Conservation (phyloP, 345 rosid genomes). For the Tarenaya hassleriana region DNA sequence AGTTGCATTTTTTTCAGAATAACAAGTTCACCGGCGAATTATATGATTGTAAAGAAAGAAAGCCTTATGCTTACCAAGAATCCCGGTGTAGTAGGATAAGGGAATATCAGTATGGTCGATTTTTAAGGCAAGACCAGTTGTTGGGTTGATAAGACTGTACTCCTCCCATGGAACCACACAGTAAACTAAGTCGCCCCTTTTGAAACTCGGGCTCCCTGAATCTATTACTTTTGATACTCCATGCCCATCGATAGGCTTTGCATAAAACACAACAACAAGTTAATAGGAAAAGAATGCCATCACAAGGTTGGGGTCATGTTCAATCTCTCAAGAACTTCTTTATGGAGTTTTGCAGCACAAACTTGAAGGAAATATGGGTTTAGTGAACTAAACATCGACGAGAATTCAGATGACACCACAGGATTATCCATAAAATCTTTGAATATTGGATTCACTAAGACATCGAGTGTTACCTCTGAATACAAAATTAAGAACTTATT, state of each 20-base stretch:
- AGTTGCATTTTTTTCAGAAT: background rate
- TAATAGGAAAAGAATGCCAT: too few species aligned
- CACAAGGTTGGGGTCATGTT: too few species aligned
- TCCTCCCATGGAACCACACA: conserved; percentile 57
- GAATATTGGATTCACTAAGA: too few species aligned
- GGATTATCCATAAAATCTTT: too few species aligned
- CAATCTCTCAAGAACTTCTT: too few species aligned
- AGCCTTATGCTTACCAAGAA: conserved; percentile 34
- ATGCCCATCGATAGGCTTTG: conserved; percentile 42
- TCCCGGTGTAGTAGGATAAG: conserved; percentile 48
- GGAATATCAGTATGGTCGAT: conserved; percentile 47
- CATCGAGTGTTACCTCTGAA: too few species aligned
- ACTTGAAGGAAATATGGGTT: too few species aligned
- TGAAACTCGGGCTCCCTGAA: conserved; percentile 37
- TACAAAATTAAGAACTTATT: too few species aligned
- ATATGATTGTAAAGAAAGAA: background rate
- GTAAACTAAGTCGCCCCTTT: conserved; percentile 42
- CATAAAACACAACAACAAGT: background rate
- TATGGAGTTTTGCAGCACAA: too few species aligned
- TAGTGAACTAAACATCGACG: too few species aligned
- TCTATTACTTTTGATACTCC: conserved; percentile 54
- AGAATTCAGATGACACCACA: too few species aligned
- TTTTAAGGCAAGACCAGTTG: conserved; percentile 23
- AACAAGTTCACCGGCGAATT: background rate
- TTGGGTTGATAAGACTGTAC: conserved; percentile 30